Conservation (phyloP, 345 rosid species). For the Moricandia moricandioides region DNA sequence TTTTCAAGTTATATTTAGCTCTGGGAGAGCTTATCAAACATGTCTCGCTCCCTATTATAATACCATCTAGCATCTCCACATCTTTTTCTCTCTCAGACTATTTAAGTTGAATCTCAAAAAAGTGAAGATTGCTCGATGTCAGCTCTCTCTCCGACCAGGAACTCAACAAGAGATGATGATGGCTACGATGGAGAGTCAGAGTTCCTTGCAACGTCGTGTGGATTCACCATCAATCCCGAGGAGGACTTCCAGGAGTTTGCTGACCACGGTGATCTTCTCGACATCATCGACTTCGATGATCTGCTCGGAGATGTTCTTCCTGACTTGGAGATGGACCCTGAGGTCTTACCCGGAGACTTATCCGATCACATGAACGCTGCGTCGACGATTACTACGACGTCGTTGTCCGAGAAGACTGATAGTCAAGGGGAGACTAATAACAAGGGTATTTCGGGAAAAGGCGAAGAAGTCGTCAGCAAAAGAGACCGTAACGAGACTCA, state of each 20-base stretch:
- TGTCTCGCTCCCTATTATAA: constrained; percentile 17
- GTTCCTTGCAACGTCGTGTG: constrained; percentile 42
- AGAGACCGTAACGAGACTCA: constrained; percentile 20
- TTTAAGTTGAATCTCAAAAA: background rate
- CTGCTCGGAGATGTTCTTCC: constrained; percentile 63
- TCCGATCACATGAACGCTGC: constrained; percentile 37
- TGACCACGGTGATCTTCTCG: constrained; percentile 54
- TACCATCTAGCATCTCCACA: background rate
- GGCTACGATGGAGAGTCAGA: constrained; percentile 41
- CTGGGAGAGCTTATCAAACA: constrained; percentile 22
- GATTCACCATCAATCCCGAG: constrained; percentile 24
- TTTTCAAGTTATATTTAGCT: constrained; percentile 10
- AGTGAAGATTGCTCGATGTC: constrained; percentile 52
- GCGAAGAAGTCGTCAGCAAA: constrained; percentile 41
- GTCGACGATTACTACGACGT: constrained; percentile 23
- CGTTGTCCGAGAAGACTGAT: constrained; percentile 29
- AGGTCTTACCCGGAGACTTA: constrained; percentile 52
- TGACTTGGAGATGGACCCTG: constrained; percentile 73
- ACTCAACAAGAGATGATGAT: constrained; percentile 41
- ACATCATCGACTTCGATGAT: constrained; percentile 80
- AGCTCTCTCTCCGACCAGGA: constrained; percentile 60
- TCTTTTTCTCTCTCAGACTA: background rate
- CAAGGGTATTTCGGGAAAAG: constrained; percentile 33
- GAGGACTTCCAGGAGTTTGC: constrained; percentile 57
- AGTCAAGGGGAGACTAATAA: constrained; percentile 51